Conservation (phyloP, 768 basidiomycete genomes). For the Boletus coccyginus region DNA sequence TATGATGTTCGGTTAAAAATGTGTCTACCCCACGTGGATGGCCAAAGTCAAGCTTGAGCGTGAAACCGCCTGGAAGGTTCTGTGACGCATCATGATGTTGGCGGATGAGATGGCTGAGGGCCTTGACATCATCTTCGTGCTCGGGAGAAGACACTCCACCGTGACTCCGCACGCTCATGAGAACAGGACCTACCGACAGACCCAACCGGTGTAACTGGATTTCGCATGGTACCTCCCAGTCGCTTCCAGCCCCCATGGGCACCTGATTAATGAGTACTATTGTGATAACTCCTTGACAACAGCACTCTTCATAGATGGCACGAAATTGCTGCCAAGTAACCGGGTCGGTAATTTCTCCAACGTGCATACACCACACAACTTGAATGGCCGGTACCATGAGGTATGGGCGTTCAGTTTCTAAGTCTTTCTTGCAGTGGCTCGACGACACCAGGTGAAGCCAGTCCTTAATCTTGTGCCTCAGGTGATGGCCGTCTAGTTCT, state of each 20-base stretch:
- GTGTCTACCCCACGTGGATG: background rate
- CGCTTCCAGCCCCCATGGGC: background rate
- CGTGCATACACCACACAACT: background rate
- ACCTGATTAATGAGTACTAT: background rate
- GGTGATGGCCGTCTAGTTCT: background rate
- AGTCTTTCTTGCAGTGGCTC: background rate
- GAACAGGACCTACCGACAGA: background rate
- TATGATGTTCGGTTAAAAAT: background rate
- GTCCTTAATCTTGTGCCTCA: background rate
- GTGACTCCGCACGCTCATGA: background rate
- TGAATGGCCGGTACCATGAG: background rate
- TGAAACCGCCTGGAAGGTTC: background rate
- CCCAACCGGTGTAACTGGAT: background rate
- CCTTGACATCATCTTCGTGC: background rate
- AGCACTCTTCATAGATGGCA: background rate
- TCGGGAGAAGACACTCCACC: background rate
- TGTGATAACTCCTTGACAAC: background rate
- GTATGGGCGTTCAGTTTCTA: too few species aligned
- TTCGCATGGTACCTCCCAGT: background rate
- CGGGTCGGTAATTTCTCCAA: background rate
- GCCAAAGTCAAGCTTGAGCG: background rate
- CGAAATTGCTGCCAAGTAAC: background rate
- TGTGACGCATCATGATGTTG: too few species aligned
- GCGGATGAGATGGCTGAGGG: background rate
- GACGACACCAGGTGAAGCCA: background rate